Conservation (phyloP, 768 basidiomycete species). For the Neoboletus brunneissimus region DNA sequence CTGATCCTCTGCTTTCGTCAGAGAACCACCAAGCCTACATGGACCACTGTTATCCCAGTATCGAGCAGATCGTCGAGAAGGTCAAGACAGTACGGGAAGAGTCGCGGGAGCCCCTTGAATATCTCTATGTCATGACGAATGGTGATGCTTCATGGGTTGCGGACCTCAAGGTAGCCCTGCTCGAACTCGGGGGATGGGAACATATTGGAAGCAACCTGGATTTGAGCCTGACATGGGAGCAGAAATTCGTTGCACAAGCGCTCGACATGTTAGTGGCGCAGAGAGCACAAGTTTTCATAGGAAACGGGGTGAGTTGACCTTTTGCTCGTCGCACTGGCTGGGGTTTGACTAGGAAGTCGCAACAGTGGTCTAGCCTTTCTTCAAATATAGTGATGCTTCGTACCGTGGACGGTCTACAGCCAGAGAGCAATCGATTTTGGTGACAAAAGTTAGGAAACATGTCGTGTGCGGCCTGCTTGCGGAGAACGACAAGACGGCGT, state of each 20-base stretch:
- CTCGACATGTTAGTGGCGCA: conserved; percentile 50
- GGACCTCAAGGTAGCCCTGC: conserved; percentile 36
- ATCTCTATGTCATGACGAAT: conserved; percentile 50
- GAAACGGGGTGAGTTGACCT: conserved; percentile 45
- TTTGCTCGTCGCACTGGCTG: background rate
- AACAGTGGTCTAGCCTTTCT: conserved; percentile 41
- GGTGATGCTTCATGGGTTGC: conserved; percentile 39
- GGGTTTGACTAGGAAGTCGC: background rate
- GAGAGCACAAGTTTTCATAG: conserved; percentile 47
- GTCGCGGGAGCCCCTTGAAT: conserved; percentile 26
- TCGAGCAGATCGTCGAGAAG: conserved; percentile 39
- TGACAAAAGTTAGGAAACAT: conserved; percentile 5
- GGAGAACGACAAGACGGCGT: background rate
- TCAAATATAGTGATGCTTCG: conserved; percentile 41
- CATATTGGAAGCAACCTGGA: conserved; percentile 40
- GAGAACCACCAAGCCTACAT: conserved; percentile 30
- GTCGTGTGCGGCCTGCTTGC: background rate
- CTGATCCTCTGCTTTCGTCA: conserved; percentile 22
- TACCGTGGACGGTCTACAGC: conserved; percentile 23
- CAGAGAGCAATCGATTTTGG: conserved; percentile 36
- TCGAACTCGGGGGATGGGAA: conserved; percentile 34
- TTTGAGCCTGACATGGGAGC: conserved; percentile 39
- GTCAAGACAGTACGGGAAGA: conserved; percentile 33
- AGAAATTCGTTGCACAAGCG: conserved; percentile 43
- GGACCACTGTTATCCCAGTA: conserved; percentile 41